These are phyloP conservation scores for Hypoxylon sp. DNA, from an alignment of 2,329 filamentous ascomycete genomes.

Conservation along the genomic window DNA sequence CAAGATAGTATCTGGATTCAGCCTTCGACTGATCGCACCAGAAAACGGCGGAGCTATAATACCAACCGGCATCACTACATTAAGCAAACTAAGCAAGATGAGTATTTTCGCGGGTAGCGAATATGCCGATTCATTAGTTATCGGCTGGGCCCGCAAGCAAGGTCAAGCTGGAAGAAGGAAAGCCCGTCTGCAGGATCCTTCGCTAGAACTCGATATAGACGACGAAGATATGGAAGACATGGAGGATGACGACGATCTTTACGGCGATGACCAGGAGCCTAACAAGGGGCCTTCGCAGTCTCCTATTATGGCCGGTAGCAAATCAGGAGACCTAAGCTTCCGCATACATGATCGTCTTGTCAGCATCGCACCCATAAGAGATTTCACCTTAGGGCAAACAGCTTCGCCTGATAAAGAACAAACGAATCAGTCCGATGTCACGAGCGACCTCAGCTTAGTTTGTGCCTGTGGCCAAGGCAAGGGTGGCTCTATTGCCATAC, in stretches of 20 bases:
- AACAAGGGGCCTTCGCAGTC: conserved; percentile 52
- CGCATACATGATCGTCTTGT: conserved; percentile 80
- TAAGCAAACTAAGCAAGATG: conserved; percentile 74
- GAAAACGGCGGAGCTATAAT: conserved; percentile 74
- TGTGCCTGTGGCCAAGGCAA: conserved; percentile 72
- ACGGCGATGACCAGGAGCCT: conserved; percentile 66
- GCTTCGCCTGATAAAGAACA: conserved; percentile 58
- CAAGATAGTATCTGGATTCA: conserved; percentile 87
- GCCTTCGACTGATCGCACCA: conserved; percentile 72
- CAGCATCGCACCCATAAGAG: conserved; percentile 83
- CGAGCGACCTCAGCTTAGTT: conserved; percentile 69
- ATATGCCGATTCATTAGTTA: conserved; percentile 80
- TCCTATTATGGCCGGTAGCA: conserved; percentile 56
- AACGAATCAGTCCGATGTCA: conserved; percentile 59
- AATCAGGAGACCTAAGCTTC: conserved; percentile 76
- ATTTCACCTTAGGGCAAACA: conserved; percentile 75
- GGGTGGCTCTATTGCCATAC: conserved; percentile 76
- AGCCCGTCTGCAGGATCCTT: conserved; percentile 67
- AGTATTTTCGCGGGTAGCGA: conserved; percentile 88
- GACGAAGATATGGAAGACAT: conserved; percentile 67
- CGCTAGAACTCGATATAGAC: conserved; percentile 62
- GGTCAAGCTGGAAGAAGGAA: conserved; percentile 71
- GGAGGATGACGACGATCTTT: conserved; percentile 73
- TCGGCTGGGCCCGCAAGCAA: conserved; percentile 81
- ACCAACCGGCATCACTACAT: conserved; percentile 73